Evolutionary conservation across 2,329 filamentous ascomycete species (phyloP).

Genomic region (Simplicillium aogashimaense): DNA sequence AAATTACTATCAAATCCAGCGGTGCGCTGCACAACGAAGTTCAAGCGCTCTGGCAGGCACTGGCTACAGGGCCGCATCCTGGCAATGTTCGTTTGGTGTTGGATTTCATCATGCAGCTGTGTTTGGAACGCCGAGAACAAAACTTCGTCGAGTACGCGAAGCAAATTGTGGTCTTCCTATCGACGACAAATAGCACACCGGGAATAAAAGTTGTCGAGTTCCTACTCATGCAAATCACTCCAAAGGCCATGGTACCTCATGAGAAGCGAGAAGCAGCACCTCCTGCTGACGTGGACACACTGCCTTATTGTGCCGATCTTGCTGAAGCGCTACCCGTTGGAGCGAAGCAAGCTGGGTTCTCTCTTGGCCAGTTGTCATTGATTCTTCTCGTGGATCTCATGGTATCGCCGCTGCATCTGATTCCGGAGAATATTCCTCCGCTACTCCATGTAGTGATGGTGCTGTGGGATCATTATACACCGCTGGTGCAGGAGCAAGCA

Average conservation of each 20-base stretch:
- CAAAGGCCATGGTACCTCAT: constrained; percentile 93
- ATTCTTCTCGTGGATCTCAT: constrained; percentile 94
- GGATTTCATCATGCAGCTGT: constrained; percentile 92
- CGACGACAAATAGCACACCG: constrained; percentile 62
- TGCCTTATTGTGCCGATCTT: constrained; percentile 88
- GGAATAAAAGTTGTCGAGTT: constrained; percentile 93
- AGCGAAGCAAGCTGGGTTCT: constrained; percentile 87
- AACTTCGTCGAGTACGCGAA: constrained; percentile 98
- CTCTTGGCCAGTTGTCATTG: constrained; percentile 82
- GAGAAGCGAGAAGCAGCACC: constrained; percentile 65
- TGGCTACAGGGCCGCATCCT: constrained; percentile 84
- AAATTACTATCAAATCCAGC: constrained; percentile 90
- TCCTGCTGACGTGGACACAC: constrained; percentile 60
- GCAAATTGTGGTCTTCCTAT: constrained; percentile 93
- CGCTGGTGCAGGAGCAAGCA: constrained; percentile 90
- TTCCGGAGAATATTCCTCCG: constrained; percentile 70
- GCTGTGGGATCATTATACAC: constrained; percentile 94
- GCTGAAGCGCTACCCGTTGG: constrained; percentile 70
- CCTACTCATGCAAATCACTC: constrained; percentile 78
- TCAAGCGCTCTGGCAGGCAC: constrained; percentile 91
- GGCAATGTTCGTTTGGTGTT: constrained; percentile 92
- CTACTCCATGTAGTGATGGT: constrained; percentile 86
- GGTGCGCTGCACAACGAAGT: constrained; percentile 90
- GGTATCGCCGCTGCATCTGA: constrained; percentile 79
- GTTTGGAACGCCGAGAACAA: constrained; percentile 86